These are phyloP conservation scores for Paramecium sonneborni DNA, from an alignment of 73 alveolate species.

Conservation along the genomic window DNA sequence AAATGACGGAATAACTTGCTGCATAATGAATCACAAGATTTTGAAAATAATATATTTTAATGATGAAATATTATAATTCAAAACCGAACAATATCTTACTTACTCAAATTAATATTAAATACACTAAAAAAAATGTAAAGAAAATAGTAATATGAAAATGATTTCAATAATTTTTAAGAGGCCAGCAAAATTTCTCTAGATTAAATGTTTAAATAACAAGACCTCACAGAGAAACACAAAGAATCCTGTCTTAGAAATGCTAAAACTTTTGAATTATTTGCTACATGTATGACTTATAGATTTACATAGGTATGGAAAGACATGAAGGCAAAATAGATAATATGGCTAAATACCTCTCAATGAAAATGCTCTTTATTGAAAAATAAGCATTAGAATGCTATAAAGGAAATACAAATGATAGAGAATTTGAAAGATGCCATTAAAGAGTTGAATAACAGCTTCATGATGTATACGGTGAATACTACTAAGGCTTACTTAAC, in stretches of 20 bases:
- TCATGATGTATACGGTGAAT: not conserved
- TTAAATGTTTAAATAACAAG: not conserved
- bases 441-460: not conserved
- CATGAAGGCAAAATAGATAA: conserved; percentile 8
- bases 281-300: not conserved
- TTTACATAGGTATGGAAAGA: conserved; percentile 14
- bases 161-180: not conserved
- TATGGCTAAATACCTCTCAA: not conserved
- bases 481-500: conserved; percentile 14
- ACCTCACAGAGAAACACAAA: not conserved
- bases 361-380: conserved; percentile 1
- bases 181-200: not conserved
- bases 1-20: not conserved
- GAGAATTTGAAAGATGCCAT: conserved; percentile 23
- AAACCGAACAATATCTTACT: not conserved
- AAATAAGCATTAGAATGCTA: conserved; percentile 22
- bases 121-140: conserved; percentile 26
- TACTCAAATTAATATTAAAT: not conserved
- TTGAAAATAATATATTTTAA: not conserved
- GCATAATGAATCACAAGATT: not conserved
- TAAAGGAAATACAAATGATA: not conserved
- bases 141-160: conserved; percentile 14
- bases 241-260: conserved; percentile 1
- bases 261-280: conserved; percentile 10
- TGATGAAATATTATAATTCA: conserved; percentile 1